Conservation (phyloP, 1,284 basidiomycete genomes). For the Rhodotorula sp. region DNA sequence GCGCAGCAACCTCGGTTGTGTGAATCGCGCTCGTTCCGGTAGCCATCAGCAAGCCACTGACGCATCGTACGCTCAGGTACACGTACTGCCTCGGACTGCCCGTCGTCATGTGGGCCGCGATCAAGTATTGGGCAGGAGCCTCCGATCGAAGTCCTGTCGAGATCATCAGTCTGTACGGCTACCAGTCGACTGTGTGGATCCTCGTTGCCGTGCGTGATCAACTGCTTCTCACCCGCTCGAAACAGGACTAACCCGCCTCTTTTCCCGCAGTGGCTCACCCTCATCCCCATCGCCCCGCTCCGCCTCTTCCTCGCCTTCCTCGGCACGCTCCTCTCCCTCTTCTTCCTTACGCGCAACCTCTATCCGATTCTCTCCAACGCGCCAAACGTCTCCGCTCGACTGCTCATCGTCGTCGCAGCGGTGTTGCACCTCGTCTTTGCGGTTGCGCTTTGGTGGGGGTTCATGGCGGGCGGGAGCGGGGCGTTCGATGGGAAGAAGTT, state of each 20-base stretch:
- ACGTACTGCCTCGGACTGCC: constrained; percentile 78
- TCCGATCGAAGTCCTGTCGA: constrained; percentile 82
- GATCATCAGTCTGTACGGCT: constrained; percentile 55
- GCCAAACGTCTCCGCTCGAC: constrained; percentile 71
- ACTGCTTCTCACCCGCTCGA: neutral
- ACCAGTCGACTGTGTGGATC: constrained; percentile 57
- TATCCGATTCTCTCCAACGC: constrained; percentile 85
- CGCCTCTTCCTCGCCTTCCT: constrained; percentile 45
- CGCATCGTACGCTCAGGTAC: constrained; percentile 57
- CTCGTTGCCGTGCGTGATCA: constrained; percentile 56
- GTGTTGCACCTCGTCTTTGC: constrained; percentile 41
- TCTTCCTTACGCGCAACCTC: constrained; percentile 61
- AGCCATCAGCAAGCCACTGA: constrained; percentile 64
- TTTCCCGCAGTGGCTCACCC: constrained; percentile 37
- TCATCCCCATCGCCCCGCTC: constrained; percentile 42
- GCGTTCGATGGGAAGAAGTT: constrained; percentile 12
- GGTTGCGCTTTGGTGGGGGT: constrained; percentile 43
- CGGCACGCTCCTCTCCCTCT: constrained; percentile 57
- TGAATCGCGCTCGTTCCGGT: neutral
- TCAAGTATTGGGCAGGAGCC: constrained; percentile 73
- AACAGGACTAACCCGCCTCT: neutral
- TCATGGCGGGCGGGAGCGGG: constrained; percentile 39
- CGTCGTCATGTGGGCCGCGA: constrained; percentile 69
- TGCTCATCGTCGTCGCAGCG: constrained; percentile 61
- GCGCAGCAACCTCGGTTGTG: constrained; percentile 74